phyloP scores from a whole-genome alignment of 2,329 filamentous ascomycete species.

The Blastomyces silverae region DNA sequence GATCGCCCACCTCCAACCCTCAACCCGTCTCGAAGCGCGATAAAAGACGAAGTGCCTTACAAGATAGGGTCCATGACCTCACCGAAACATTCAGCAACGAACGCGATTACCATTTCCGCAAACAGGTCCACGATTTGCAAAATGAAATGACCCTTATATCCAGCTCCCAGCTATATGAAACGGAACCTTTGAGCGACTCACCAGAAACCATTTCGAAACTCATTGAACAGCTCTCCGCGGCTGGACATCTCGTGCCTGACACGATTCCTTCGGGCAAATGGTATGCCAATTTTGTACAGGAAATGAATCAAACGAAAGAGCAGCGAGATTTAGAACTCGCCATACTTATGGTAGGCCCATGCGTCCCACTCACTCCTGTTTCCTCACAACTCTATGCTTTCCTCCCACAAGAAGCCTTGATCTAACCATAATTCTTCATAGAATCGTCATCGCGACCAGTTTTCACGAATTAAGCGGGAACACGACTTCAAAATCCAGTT shows the following conservation, averaged over 20 bases:
- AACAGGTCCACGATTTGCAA: conserved; percentile 86
- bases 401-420: neutral
- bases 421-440: conserved; percentile 28
- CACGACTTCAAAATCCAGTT: conserved; percentile 56
- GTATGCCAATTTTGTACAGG: conserved; percentile 77
- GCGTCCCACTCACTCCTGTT: neutral
- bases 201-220: conserved; percentile 61
- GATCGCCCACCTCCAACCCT: conserved; percentile 10
- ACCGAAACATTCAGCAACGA: conserved; percentile 72
- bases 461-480: conserved; percentile 51
- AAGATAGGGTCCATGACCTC: conserved; percentile 70
- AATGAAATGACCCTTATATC: conserved; percentile 81
- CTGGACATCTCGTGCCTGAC: conserved; percentile 62
- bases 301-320: conserved; percentile 83
- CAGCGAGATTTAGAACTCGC: conserved; percentile 77
- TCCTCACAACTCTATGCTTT: neutral
- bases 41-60: conserved; percentile 75
- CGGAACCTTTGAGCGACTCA: conserved; percentile 59
- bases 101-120: conserved; percentile 74
- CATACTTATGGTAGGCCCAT: conserved; percentile 63
- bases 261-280: conserved; percentile 64
- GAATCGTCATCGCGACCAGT: conserved; percentile 52
- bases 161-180: conserved; percentile 72
- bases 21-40: conserved; percentile 68
- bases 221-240: conserved; percentile 50